Percentiles rank a stretch among this genome's conserved stretches.
Conservation (phyloP, 1,284 basidiomycete genomes). For the Sporisorium sorghi region DNA sequence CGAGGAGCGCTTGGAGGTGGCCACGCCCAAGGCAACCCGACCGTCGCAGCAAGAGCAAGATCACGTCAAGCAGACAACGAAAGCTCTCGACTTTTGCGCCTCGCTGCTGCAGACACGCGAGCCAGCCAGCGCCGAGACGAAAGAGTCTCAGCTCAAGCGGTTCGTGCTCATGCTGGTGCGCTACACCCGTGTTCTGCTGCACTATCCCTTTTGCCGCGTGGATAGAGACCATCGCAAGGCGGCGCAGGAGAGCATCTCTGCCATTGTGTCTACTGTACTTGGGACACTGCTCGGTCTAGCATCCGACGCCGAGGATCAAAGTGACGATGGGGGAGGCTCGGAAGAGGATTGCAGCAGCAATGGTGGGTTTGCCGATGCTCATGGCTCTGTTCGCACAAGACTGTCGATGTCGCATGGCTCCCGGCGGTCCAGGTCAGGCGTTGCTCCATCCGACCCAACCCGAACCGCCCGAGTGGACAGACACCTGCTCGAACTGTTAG, state of each 20-base stretch:
- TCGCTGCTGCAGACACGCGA: slow-evolving; percentile 15
- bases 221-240: slow-evolving; percentile 16
- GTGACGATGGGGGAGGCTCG: background rate
- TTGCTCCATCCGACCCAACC: background rate
- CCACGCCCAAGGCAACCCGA: background rate
- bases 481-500: slow-evolving; percentile 13
- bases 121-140: background rate
- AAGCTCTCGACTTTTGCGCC: slow-evolving; percentile 15
- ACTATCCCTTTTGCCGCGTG: slow-evolving; percentile 19
- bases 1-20: slow-evolving; percentile 11
- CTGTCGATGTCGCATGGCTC: too few relatives aligned
- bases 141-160: slow-evolving; percentile 15
- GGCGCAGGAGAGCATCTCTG: slow-evolving; percentile 15
- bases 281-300: slow-evolving; percentile 9
- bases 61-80: slow-evolving; percentile 6
- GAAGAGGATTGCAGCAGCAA: too few relatives aligned
- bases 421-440: too few relatives aligned
- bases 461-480: slow-evolving; percentile 3
- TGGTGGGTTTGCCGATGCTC: too few relatives aligned
- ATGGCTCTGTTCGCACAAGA: too few relatives aligned
- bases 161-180: slow-evolving; percentile 17
- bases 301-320: background rate
- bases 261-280: slow-evolving; percentile 11
- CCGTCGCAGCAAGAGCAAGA: slow-evolving; percentile 6
- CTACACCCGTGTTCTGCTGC: slow-evolving; percentile 16